Percentiles rank a stretch among this genome's conserved stretches.
Conservation (phyloP, 2,329 filamentous ascomycete species). For the Pyricularia sp. region DNA sequence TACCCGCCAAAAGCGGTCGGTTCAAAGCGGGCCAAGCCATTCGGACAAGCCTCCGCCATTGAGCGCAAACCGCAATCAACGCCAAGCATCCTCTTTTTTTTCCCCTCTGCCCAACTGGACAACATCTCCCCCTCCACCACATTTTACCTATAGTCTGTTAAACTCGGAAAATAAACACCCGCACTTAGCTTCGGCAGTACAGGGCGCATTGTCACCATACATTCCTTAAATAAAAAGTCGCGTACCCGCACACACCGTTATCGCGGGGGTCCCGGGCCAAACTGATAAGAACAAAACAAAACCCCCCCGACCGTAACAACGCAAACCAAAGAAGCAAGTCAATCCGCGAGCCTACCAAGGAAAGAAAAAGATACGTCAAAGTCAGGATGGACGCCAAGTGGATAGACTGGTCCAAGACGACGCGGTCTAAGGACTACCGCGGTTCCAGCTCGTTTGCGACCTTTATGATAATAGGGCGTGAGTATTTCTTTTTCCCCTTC, state of each 20-base stretch:
- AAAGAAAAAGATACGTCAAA: neutral
- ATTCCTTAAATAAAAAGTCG: neutral
- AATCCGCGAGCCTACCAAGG: neutral
- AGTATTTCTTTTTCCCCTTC: conserved; percentile 22
- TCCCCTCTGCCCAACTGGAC: neutral
- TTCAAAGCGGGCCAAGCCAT: neutral
- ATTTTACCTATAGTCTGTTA: neutral
- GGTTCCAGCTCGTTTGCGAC: conserved; percentile 73
- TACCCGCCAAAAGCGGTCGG: too few relatives aligned
- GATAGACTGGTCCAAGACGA: conserved; percentile 44
- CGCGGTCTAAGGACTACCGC: conserved; percentile 42
- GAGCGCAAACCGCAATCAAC: neutral
- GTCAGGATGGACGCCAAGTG: conserved; percentile 15
- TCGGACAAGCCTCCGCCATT: neutral
- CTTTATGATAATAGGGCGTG: conserved; percentile 92
- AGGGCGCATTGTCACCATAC: neutral
- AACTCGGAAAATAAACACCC: neutral
- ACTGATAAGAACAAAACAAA: neutral
- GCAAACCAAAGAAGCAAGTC: neutral
- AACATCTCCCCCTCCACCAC: neutral
- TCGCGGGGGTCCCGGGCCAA: neutral
- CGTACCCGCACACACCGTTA: neutral
- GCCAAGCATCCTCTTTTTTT: neutral
- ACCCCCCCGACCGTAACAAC: neutral
- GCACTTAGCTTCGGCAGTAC: neutral